Conservation (phyloP, 2,329 filamentous ascomycete species). For the Colletotrichum somersetense region DNA sequence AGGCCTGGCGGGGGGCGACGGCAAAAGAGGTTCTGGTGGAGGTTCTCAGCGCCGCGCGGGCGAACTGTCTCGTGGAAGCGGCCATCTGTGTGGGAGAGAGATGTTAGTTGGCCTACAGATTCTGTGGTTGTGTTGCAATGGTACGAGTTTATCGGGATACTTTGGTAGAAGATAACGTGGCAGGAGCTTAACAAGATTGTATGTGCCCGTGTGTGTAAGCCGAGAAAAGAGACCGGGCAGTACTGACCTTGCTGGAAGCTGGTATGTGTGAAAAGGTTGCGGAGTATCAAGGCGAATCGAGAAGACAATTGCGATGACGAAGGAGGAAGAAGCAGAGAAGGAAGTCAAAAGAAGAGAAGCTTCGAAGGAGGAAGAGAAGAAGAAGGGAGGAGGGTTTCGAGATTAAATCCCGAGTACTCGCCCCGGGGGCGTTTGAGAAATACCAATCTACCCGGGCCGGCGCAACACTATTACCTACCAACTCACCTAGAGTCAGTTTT, state of each 20-base stretch:
- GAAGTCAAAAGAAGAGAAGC: background rate
- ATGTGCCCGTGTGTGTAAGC: conserved; percentile 16
- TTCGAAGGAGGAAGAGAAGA: background rate
- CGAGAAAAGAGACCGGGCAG: background rate
- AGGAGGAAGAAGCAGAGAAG: background rate
- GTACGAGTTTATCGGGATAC: conserved; percentile 8
- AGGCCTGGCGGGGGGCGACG: conserved; percentile 72
- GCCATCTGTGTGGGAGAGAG: conserved; percentile 25
- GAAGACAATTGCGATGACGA: conserved; percentile 12
- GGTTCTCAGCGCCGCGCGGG: conserved; percentile 71
- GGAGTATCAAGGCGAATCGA: conserved; percentile 19
- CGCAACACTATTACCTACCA: background rate
- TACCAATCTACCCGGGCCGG: conserved; percentile 18
- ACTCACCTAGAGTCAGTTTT: conserved; percentile 10
- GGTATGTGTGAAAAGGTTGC: background rate
- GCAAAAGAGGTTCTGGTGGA: conserved; percentile 70
- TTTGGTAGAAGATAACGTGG: conserved; percentile 12
- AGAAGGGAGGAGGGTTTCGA: conserved; percentile 11
- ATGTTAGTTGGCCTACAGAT: conserved; percentile 9
- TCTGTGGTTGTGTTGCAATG: background rate
- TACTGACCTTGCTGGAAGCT: conserved; percentile 34
- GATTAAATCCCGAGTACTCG: conserved; percentile 29
- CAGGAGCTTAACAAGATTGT: conserved; percentile 23
- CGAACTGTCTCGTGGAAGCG: conserved; percentile 57
- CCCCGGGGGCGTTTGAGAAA: conserved; percentile 40